Evolutionary conservation across 306 rosid species (phyloP).

Genomic region (Hippophae rhamnoides): DNA sequence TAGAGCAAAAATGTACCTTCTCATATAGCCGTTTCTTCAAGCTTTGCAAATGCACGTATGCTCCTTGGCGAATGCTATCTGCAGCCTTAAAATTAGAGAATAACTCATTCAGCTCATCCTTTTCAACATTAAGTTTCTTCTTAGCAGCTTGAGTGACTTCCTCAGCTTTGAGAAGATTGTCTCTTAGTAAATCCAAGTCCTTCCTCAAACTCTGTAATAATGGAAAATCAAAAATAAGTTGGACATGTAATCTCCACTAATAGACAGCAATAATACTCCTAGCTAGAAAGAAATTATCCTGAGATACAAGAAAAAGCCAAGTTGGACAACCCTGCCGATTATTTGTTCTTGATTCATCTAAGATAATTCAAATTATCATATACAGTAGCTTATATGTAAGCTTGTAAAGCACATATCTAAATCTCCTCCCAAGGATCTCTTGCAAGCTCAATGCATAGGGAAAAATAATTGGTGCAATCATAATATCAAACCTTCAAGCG

Average conservation of each 20-base stretch:
- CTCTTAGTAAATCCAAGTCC: slow-evolving; percentile 55
- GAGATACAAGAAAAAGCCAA: background rate
- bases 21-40: slow-evolving; percentile 48
- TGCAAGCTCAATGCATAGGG: slow-evolving; percentile 2
- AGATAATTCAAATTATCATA: no score
- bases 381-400: background rate
- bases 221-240: slow-evolving; percentile 16
- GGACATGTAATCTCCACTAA: background rate
- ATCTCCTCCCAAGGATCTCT: background rate
- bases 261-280: background rate
- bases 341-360: no score
- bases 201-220: slow-evolving; percentile 40
- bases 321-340: no score
- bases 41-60: slow-evolving; percentile 47
- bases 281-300: background rate
- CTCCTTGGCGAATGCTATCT: slow-evolving; percentile 66
- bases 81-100: slow-evolving; percentile 44
- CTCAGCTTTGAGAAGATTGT: slow-evolving; percentile 51
- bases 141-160: slow-evolving; percentile 43
- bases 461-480: slow-evolving; percentile 6
- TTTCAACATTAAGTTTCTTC: slow-evolving; percentile 42
- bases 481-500: slow-evolving; percentile 39
- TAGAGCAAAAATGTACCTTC: slow-evolving; percentile 34
- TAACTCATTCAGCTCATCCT: slow-evolving; percentile 28
- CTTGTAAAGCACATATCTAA: no score